Conservation (phyloP, 2,329 filamentous ascomycete genomes). For the Lecanosticta acicola region DNA sequence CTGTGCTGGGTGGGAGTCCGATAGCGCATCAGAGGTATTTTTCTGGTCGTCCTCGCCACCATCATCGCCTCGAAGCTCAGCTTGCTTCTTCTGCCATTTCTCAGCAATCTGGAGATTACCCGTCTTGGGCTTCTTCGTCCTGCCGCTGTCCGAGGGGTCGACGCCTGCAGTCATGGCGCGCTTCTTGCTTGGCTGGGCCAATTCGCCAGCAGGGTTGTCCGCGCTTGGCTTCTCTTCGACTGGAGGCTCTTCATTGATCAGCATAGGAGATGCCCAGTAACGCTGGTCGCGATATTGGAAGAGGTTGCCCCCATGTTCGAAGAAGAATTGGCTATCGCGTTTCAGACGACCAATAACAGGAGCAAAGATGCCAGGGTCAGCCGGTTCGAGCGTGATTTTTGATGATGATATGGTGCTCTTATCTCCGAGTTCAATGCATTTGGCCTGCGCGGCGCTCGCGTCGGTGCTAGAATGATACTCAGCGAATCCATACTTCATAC, state of each 20-base stretch:
- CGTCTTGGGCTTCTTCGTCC: constrained; percentile 51
- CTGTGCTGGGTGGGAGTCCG: neutral
- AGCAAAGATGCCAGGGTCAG: constrained; percentile 79
- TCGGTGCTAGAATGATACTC: constrained; percentile 72
- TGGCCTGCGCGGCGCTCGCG: constrained; percentile 63
- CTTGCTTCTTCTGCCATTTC: constrained; percentile 26
- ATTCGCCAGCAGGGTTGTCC: neutral
- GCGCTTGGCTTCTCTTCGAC: no score
- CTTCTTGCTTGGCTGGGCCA: constrained; percentile 13
- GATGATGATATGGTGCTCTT: constrained; percentile 74
- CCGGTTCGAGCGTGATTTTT: constrained; percentile 65
- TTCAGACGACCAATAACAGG: constrained; percentile 51
- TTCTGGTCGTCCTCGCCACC: constrained; percentile 9
- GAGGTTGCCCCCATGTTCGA: constrained; percentile 13
- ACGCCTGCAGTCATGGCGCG: constrained; percentile 6
- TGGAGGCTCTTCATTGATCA: constrained; percentile 19
- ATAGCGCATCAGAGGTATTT: constrained; percentile 15
- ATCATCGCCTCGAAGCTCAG: constrained; percentile 22
- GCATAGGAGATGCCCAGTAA: constrained; percentile 20
- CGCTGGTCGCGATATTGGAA: constrained; percentile 21
- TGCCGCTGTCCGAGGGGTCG: constrained; percentile 9
- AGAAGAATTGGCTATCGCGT: constrained; percentile 33
- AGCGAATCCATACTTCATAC: constrained; percentile 76
- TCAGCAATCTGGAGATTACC: constrained; percentile 30
- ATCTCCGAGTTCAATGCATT: constrained; percentile 60